A percentile compares a stretch with the other conserved stretches of the same genome.
Conservation (phyloP, 2,329 filamentous ascomycete genomes). For the Rhynchosporium secalis region DNA sequence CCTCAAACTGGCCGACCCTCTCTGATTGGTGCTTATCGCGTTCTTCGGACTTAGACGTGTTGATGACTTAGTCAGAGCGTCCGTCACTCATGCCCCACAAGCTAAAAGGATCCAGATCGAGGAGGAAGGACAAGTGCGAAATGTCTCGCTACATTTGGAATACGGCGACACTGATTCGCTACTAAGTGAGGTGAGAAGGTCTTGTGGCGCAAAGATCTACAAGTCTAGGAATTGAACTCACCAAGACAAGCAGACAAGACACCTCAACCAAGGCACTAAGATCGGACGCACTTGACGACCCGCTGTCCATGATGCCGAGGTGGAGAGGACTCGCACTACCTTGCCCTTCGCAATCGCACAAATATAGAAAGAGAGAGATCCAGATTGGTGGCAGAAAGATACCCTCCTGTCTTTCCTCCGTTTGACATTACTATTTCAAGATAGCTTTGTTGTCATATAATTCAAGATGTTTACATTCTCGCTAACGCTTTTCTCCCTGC, state of each 20-base stretch:
- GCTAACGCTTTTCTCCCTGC: slow-evolving; percentile 4
- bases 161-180: slow-evolving; percentile 9
- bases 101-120: neutral
- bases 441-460: neutral
- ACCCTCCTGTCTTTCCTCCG: neutral
- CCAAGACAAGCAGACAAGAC: neutral
- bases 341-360: neutral
- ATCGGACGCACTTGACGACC: slow-evolving; percentile 10
- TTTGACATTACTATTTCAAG: neutral
- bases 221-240: slow-evolving; percentile 5
- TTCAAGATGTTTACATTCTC: slow-evolving; percentile 11
- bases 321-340: too few relatives aligned
- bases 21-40: neutral
- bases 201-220: slow-evolving; percentile 12
- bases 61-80: neutral
- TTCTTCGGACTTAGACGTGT: neutral
- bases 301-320: slow-evolving; percentile 2
- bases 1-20: neutral
- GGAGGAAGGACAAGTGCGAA: neutral
- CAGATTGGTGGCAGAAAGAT: neutral
- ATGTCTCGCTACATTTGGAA: slow-evolving; percentile 14
- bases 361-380: neutral
- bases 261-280: slow-evolving; percentile 1
- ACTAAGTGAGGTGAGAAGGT: neutral
- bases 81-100: slow-evolving; percentile 7